Evolutionary conservation across 1,284 basidiomycete genomes (phyloP).

Genomic region (Flammula alnicola): DNA sequence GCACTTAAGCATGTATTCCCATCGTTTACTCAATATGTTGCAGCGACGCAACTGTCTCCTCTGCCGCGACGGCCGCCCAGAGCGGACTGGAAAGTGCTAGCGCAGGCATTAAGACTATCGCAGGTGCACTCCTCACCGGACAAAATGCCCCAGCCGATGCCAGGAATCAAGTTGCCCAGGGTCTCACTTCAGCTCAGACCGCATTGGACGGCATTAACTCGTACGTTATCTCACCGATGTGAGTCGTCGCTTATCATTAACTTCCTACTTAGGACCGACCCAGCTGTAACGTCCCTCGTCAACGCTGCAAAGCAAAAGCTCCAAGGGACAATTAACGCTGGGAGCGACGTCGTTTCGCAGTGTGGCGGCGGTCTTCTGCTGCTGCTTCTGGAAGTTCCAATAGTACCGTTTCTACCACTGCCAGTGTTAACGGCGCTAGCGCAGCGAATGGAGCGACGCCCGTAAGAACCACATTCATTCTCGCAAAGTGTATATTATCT

Average conservation of each 20-base stretch:
- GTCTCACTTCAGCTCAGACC: slow-evolving; percentile 11
- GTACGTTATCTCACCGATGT: slow-evolving; percentile 3
- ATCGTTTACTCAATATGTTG: background rate
- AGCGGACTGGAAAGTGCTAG: slow-evolving; percentile 13
- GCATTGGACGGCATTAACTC: slow-evolving; percentile 13
- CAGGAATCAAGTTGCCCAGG: slow-evolving; percentile 16
- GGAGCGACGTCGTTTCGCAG: background rate
- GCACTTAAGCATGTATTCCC: background rate
- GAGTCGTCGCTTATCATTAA: no score
- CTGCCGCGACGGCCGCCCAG: slow-evolving; percentile 10
- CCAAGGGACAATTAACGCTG: background rate
- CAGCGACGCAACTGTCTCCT: slow-evolving; percentile 1
- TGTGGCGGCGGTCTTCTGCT: background rate
- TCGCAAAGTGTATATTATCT: no score
- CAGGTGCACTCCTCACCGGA: slow-evolving; percentile 17
- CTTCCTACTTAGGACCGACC: background rate
- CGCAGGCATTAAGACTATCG: slow-evolving; percentile 20
- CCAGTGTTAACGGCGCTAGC: background rate
- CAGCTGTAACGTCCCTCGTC: background rate
- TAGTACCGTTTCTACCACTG: background rate
- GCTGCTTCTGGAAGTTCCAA: background rate
- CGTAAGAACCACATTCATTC: background rate
- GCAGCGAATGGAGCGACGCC: background rate
- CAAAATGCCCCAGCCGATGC: slow-evolving; percentile 19
- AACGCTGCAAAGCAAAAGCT: background rate